Evolutionary conservation across 192 early-diverging fungal species (phyloP), one percentile per base, ranked within the genome.

Genomic region (Linnemannia exigua): DNA sequence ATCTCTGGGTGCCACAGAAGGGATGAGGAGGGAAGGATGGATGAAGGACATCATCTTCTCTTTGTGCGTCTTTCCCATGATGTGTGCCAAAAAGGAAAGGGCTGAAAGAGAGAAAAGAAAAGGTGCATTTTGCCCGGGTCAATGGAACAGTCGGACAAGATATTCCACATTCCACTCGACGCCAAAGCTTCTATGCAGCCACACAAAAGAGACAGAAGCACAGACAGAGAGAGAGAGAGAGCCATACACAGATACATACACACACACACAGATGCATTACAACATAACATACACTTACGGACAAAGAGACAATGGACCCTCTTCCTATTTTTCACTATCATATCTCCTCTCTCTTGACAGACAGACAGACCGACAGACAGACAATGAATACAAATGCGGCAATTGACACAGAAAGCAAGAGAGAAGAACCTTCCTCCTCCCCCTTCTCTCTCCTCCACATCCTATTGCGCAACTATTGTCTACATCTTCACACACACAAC

Each of bases 131-230:
- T 63, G 12, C 58, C 58, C 58, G 31, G 28, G 28, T 16, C 58
- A 63, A 63, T 63, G 58, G 58, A 63, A 63, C 58, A 63, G 28
- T 63, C 12, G 58, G 9, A 15, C 58, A 68, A 70, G 38, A 31
- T 17, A 84, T 84, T 84, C 82, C 82, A 84, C 73, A 84, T 84
- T 84, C 82, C 77, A 78, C 68, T 84, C 72, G 77, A 79, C 44
- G 72, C 82, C 50, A 73, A 72, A 72, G 38, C 66, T 61, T 63
- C 50, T 28, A 50, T 47, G 68, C 67, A 36, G 15, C 33, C 41
- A 66, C 37, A 37, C 41, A 33, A 12, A 46, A 19, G 37, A 5
- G 11, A 17, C 48, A 28, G 48, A 68, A 25, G 28, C 50, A 68
- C 22, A 58, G n/a, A 51, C 9, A 51, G 11, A 46, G 11, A 46